Evolutionary conservation across 371 early-diverging fungal species (phyloP), one percentile per base, ranked within the genome.

Genomic region (Sporodiniella umbellata): DNA sequence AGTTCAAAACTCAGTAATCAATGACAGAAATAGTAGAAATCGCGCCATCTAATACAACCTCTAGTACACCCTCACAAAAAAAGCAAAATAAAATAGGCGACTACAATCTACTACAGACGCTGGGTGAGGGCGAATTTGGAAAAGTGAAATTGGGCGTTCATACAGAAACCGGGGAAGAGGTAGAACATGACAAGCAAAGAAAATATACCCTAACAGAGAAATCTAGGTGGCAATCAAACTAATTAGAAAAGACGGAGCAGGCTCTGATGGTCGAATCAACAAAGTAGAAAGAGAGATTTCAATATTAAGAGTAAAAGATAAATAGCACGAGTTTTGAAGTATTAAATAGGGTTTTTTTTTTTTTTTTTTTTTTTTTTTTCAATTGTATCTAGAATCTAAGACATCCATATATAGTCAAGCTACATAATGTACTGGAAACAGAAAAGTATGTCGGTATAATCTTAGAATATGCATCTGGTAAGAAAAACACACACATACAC

Each of bases 121-220:
- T 57, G 8, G 58, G 58, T 17, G 96, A 93, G 67, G 99, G 99
- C 28, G 97, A 96, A 70, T 98, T 96, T 67, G 96, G 95, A 40
- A 95, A 97, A 73, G 99, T 99, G 56, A 97, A 98, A 65, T 83
- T 96, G 15, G 99, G 93, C 3, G 77, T 93, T 51, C 92, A 97
- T 68, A 85, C 82, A 38, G 72, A 92, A 39, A 91, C 92, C 1
- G 89, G 92, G 11, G 87, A 89, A 64, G 94, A 94, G 85, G 99
- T 94, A 80, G 68, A 60, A 48, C 37, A 1, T 15, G 31, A 8
- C 30, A 28, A 7, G 53, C 22, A 10, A 43, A 10, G 4, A 4
- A 21, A 7, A 40, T 19, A 15, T 11, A n/a, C 22, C 14, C 47
- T 10, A 30, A 18, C 19, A 22, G 35, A 50, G 47, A 4, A 40